Conservation (phyloP, 495 filamentous ascomycete species). For the Glutinoglossum americanum region DNA sequence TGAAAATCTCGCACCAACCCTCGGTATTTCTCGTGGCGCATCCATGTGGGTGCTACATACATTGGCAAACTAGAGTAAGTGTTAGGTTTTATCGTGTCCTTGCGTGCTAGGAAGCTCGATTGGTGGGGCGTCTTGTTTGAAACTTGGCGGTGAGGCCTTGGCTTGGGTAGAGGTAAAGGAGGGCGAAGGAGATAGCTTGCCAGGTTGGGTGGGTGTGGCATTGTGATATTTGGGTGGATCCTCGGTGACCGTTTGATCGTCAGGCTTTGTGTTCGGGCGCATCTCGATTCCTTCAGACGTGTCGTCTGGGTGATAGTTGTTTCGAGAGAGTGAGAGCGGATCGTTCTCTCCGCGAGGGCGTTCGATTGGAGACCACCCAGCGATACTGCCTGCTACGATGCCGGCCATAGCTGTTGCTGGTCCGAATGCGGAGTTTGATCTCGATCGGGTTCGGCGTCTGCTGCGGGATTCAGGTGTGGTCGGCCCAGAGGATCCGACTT, state of each 20-base stretch:
- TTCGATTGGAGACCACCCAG: constrained; percentile 70
- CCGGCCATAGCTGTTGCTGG: constrained; percentile 74
- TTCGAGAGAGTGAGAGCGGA: background rate
- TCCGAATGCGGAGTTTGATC: constrained; percentile 70
- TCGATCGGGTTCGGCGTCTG: constrained; percentile 49
- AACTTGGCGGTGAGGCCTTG: background rate
- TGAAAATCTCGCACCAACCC: background rate
- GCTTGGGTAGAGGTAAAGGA: background rate
- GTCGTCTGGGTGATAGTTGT: background rate
- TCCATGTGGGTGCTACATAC: too few relatives aligned
- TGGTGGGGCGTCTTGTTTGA: background rate
- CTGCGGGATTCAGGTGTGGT: constrained; percentile 36
- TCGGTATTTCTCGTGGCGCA: background rate
- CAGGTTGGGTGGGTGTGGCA: too few relatives aligned
- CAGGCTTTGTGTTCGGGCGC: background rate
- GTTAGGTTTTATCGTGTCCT: background rate
- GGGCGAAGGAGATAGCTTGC: too few relatives aligned
- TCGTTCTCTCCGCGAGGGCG: constrained; percentile 5
- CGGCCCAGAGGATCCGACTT: constrained; percentile 25
- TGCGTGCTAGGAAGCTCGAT: background rate
- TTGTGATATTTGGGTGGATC: background rate
- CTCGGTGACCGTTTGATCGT: background rate
- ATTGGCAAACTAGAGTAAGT: background rate
- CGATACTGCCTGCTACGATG: constrained; percentile 69
- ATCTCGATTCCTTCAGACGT: background rate